These are phyloP conservation scores for Curvularia sp. DNA, from an alignment of 2,329 filamentous ascomycete genomes.

Conservation along the genomic window DNA sequence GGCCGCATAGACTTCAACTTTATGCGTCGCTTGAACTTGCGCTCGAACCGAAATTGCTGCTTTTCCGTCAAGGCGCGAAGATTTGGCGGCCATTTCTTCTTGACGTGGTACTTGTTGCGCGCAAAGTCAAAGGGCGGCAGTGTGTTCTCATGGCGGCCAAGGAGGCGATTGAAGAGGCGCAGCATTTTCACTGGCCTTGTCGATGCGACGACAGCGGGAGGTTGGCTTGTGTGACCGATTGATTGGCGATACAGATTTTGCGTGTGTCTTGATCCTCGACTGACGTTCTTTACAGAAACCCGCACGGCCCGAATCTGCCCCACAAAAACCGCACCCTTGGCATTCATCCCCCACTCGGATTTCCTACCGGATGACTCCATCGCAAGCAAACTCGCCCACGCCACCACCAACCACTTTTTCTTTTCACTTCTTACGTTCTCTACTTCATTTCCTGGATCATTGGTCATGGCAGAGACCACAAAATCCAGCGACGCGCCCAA, in stretches of 20 bases:
- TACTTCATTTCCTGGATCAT: constrained; percentile 8
- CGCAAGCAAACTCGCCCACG: constrained; percentile 2
- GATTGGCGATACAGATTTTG: constrained; percentile 12
- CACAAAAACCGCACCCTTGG: constrained; percentile 7
- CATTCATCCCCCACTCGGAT: constrained; percentile 4
- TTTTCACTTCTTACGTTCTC: constrained; percentile 27
- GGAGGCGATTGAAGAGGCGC: constrained; percentile 57
- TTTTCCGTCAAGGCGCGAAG: constrained; percentile 72
- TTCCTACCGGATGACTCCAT: constrained; percentile 9
- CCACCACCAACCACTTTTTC: constrained; percentile 5
- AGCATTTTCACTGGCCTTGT: constrained; percentile 27
- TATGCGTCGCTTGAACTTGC: constrained; percentile 76
- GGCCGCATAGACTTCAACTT: constrained; percentile 68
- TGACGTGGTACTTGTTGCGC: constrained; percentile 68
- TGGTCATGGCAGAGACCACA: constrained; percentile 44
- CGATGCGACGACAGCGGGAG: constrained; percentile 9
- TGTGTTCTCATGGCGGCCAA: constrained; percentile 53
- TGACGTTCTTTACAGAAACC: constrained; percentile 26
- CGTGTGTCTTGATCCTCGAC: constrained; percentile 10
- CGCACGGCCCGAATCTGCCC: constrained; percentile 3
- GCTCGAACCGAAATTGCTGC: constrained; percentile 79
- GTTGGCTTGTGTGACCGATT: constrained; percentile 4
- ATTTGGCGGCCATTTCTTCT: constrained; percentile 80
- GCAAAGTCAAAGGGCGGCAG: constrained; percentile 53
- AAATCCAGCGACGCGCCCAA: constrained; percentile 38